A percentile compares a stretch with the other conserved stretches of the same genome.
phyloP scores from a whole-genome alignment of 1,284 basidiomycete genomes.

The Puccinia novopanici region DNA sequence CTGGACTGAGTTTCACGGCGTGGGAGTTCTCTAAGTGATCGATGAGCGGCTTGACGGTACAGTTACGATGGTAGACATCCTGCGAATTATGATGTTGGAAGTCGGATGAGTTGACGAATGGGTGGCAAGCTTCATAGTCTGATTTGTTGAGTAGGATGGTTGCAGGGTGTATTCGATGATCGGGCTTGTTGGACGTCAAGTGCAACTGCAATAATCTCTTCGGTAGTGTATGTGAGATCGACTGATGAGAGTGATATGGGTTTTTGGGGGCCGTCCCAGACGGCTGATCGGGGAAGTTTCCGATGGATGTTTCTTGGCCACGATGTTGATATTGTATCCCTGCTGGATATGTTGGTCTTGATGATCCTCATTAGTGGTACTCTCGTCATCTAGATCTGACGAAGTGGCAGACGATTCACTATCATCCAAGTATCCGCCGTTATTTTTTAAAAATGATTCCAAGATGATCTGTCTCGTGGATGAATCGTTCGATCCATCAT shows the following conservation, averaged over 20 bases:
- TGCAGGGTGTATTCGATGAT: conserved; percentile 7
- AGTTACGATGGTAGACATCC: background rate
- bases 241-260: background rate
- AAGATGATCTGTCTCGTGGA: background rate
- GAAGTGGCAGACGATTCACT: background rate
- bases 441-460: conserved; percentile 13
- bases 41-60: background rate
- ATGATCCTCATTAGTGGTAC: background rate
- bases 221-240: background rate
- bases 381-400: conserved; percentile 7
- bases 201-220: background rate
- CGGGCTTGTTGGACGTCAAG: background rate
- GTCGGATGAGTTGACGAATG: background rate
- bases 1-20: background rate
- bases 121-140: background rate
- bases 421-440: conserved; percentile 32
- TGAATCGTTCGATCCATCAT: background rate
- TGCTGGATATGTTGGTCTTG: background rate
- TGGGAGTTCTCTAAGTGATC: background rate
- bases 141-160: background rate
- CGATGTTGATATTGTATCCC: background rate
- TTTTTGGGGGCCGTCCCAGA: background rate
- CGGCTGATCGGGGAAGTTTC: background rate
- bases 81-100: background rate
- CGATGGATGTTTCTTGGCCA: conserved; percentile 1